These are phyloP conservation scores for Atalantia buxifolia DNA, from an alignment of 345 rosid genomes.

Conservation along the genomic window DNA sequence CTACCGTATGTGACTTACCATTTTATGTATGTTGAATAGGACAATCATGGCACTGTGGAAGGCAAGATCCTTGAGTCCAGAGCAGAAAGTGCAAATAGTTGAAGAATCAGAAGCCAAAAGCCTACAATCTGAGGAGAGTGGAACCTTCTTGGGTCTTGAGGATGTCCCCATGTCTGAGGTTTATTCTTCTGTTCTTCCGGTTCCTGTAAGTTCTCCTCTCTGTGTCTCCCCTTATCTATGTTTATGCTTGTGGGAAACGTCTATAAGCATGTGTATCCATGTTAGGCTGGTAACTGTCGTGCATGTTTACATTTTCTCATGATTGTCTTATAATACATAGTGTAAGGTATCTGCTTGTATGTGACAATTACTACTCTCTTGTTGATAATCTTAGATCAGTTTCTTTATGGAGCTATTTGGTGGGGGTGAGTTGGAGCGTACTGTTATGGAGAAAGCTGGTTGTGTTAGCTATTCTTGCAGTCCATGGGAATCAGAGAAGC, in stretches of 20 bases:
- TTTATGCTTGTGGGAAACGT: background rate
- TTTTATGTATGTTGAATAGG: slow-evolving; percentile 35
- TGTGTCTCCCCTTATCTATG: background rate
- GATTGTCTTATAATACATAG: background rate
- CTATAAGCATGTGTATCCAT: background rate
- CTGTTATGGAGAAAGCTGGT: slow-evolving; percentile 86
- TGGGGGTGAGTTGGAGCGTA: slow-evolving; percentile 81
- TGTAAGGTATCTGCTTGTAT: background rate
- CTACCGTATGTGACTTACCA: background rate
- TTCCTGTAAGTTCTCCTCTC: slow-evolving; percentile 57
- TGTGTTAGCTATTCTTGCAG: slow-evolving; percentile 78
- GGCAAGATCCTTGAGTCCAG: slow-evolving; percentile 86
- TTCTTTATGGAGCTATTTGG: slow-evolving; percentile 72
- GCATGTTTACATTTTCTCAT: background rate
- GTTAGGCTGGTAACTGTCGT: background rate
- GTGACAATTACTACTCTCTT: slow-evolving; percentile 14
- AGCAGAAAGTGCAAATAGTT: slow-evolving; percentile 85
- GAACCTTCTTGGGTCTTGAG: slow-evolving; percentile 76
- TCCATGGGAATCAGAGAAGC: slow-evolving; percentile 90
- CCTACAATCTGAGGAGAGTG: slow-evolving; percentile 76
- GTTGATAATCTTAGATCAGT: slow-evolving; percentile 42
- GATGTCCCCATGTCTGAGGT: slow-evolving; percentile 84
- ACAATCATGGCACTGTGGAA: slow-evolving; percentile 98
- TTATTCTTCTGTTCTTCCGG: slow-evolving; percentile 52
- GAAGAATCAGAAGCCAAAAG: slow-evolving; percentile 80